Evolutionary conservation across 768 basidiomycete genomes (phyloP).

Genomic region (Lentinula sp.): DNA sequence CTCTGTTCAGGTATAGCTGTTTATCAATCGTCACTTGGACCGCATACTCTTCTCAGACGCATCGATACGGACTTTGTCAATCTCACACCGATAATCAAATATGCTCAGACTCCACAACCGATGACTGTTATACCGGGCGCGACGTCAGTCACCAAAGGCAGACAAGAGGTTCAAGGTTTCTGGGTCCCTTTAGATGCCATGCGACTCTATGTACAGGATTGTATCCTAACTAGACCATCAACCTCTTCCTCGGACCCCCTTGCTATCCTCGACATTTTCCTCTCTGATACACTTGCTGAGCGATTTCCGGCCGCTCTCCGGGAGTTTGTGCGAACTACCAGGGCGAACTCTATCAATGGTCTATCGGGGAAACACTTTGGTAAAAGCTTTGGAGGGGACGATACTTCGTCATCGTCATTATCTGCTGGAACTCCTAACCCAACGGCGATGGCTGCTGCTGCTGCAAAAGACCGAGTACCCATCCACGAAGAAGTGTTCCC

Average conservation of each 20-base stretch:
- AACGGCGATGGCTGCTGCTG: background rate
- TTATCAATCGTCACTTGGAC: conserved; percentile 60
- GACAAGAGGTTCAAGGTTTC: conserved; percentile 47
- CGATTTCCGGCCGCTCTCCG: conserved; percentile 58
- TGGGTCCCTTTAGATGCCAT: conserved; percentile 66
- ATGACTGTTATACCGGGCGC: conserved; percentile 37
- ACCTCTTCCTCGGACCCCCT: conserved; percentile 12
- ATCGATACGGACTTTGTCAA: conserved; percentile 80
- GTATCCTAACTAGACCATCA: conserved; percentile 23
- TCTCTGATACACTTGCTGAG: conserved; percentile 56
- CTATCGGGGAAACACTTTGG: conserved; percentile 39
- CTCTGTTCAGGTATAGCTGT: conserved; percentile 56
- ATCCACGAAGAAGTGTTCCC: background rate
- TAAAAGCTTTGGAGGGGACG: conserved; percentile 3
- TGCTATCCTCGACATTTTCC: conserved; percentile 44
- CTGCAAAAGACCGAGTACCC: background rate
- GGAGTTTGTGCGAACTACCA: conserved; percentile 46
- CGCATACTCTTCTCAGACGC: conserved; percentile 55
- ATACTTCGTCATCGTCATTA: background rate
- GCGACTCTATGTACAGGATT: conserved; percentile 41
- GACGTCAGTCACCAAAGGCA: conserved; percentile 45
- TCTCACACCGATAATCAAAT: conserved; percentile 49
- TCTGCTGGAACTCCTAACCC: background rate
- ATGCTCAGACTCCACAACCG: conserved; percentile 34
- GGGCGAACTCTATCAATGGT: background rate